phyloP scores from a whole-genome alignment of 1,139 yeast genomes.

The Kodamaea suecica region DNA sequence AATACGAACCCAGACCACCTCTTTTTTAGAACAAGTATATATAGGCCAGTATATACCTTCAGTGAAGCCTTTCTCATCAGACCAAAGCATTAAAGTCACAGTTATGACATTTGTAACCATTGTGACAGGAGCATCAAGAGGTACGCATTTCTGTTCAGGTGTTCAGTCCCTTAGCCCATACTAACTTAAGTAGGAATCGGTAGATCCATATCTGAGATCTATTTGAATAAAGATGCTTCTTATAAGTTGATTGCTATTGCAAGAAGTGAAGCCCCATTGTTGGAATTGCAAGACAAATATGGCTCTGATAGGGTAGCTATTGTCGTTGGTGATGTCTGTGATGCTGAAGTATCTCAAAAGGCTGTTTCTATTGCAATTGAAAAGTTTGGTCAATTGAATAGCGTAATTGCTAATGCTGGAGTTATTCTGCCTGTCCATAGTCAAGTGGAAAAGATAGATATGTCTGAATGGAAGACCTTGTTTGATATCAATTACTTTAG shows the following conservation, averaged over 20 bases:
- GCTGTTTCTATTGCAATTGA: constrained; percentile 49
- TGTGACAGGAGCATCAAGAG: constrained; percentile 69
- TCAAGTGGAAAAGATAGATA: constrained; percentile 46
- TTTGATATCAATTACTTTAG: constrained; percentile 82
- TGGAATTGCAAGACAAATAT: constrained; percentile 39
- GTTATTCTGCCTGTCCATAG: constrained; percentile 71
- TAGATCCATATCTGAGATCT: constrained; percentile 55
- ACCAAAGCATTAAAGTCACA: too few species aligned
- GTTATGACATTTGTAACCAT: constrained; percentile 36
- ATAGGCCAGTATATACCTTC: too few species aligned
- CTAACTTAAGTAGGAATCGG: constrained; percentile 69
- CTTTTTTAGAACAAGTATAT: too few species aligned
- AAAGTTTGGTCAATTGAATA: constrained; percentile 61
- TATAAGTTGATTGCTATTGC: constrained; percentile 64
- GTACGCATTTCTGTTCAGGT: constrained; percentile 24
- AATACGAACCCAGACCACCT: too few species aligned
- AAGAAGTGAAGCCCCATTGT: constrained; percentile 51
- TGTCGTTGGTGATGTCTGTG: constrained; percentile 67
- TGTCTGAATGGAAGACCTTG: constrained; percentile 57
- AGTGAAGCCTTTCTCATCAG: too few species aligned
- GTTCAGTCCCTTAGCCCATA: constrained; percentile 3
- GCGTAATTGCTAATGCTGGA: constrained; percentile 86
- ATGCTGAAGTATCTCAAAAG: constrained; percentile 29
- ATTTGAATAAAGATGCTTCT: constrained; percentile 37
- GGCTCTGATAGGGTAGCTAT: constrained; percentile 51